Percentiles rank a stretch among this genome's conserved stretches.
phyloP scores from a whole-genome alignment of 2,329 filamentous ascomycete species.

The Remersonia thermophila region DNA sequence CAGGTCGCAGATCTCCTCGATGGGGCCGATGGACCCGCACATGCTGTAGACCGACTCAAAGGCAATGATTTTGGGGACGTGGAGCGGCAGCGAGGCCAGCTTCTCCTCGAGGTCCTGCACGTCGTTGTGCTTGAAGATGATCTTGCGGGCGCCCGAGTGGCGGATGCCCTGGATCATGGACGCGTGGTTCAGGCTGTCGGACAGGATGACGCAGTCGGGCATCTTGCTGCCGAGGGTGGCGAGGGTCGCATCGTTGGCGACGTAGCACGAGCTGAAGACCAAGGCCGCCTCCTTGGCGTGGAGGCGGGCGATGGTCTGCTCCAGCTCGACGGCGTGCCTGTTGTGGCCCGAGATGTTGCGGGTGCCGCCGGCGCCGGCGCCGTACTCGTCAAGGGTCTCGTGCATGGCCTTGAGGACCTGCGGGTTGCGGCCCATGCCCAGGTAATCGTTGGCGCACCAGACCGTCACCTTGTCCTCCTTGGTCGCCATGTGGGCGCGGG shows the following conservation, averaged over 20 bases:
- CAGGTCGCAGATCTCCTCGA: constrained; percentile 88
- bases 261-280: constrained; percentile 96
- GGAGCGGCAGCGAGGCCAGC: constrained; percentile 70
- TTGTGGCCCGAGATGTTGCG: constrained; percentile 98
- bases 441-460: constrained; percentile 98
- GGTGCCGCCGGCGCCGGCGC: constrained; percentile 87
- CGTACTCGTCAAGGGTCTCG: constrained; percentile 85
- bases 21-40: constrained; percentile 94
- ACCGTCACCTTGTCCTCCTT: constrained; percentile 83
- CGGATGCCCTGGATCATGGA: constrained; percentile 99
- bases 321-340: constrained; percentile 76
- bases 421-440: constrained; percentile 90
- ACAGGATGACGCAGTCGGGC: constrained; percentile 94
- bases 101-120: constrained; percentile 86
- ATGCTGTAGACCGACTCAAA: constrained; percentile 99
- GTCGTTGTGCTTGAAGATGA: constrained; percentile 98
- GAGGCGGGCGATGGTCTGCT: constrained; percentile 70
- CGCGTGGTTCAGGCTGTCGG: constrained; percentile 92
- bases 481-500: constrained; percentile 78
- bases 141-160: constrained; percentile 90
- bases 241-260: constrained; percentile 93
- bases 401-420: constrained; percentile 87
- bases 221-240: constrained; percentile 95
- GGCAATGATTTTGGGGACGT: constrained; percentile 92
- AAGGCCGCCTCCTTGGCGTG: constrained; percentile 86